These are phyloP conservation scores for Scenedesmus sp. DNA, from an alignment of 163 green algal species.

Conservation along the genomic window DNA sequence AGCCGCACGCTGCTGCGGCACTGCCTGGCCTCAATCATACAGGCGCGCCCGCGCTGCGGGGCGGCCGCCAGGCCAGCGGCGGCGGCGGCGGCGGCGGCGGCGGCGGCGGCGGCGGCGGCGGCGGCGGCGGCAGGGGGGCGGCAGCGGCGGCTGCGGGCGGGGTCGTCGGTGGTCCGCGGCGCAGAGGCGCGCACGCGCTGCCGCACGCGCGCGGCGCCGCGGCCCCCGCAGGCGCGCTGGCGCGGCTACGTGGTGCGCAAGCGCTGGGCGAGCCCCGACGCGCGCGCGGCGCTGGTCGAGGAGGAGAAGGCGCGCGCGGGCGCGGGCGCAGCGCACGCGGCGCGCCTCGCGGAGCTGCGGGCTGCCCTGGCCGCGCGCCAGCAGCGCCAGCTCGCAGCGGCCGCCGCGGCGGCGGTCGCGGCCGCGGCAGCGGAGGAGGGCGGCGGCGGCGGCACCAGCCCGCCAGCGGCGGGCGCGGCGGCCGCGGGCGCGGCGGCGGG, in stretches of 20 bases:
- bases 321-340: background rate
- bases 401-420: slow-evolving; percentile 12
- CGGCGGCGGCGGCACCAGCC: background rate
- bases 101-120: no score
- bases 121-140: no score
- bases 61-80: no score
- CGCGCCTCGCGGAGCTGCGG: slow-evolving; percentile 14
- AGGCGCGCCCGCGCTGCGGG: no score
- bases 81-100: no score
- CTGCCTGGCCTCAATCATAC: slow-evolving; percentile 51
- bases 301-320: slow-evolving; percentile 6
- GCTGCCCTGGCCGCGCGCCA: background rate
- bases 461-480: background rate
- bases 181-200: no score
- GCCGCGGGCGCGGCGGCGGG: background rate
- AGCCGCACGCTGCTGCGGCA: slow-evolving; percentile 53
- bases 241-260: slow-evolving; percentile 49
- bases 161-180: no score
- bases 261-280: slow-evolving; percentile 13
- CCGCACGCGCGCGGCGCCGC: no score
- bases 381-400: slow-evolving; percentile 12
- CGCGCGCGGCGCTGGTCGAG: background rate
- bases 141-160: no score
- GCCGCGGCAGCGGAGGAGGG: slow-evolving; percentile 3
- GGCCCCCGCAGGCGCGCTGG: slow-evolving; percentile 40